Evolutionary conservation across 495 filamentous ascomycete genomes (phyloP).

Genomic region (Hypoxylon trugodes): DNA sequence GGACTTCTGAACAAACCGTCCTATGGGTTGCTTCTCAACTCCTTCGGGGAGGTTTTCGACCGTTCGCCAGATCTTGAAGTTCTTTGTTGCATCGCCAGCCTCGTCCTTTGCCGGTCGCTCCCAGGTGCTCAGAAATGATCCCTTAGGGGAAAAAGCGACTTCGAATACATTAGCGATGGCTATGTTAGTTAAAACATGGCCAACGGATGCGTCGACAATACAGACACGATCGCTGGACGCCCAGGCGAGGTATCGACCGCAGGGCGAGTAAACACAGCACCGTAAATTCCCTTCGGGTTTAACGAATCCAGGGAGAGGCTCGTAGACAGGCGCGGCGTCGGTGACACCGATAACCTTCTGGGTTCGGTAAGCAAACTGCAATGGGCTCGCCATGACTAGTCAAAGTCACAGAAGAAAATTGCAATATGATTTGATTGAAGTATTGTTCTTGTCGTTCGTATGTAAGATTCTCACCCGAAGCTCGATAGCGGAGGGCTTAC

Average conservation of each 20-base stretch:
- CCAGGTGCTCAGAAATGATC: conserved; percentile 95
- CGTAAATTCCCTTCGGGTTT: conserved; percentile 93
- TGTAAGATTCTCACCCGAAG: conserved; percentile 28
- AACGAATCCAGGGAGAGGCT: conserved; percentile 81
- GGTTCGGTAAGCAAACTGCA: conserved; percentile 95
- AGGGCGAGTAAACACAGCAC: conserved; percentile 93
- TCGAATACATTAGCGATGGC: conserved; percentile 86
- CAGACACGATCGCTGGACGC: conserved; percentile 87
- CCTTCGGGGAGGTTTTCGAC: conserved; percentile 63
- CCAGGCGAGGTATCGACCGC: conserved; percentile 95
- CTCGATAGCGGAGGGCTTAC: conserved; percentile 2
- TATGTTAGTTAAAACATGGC: conserved; percentile 77
- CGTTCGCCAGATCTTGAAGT: conserved; percentile 94
- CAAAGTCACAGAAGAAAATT: conserved; percentile 71
- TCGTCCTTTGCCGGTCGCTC: conserved; percentile 92
- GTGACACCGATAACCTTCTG: conserved; percentile 94
- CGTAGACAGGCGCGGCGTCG: conserved; percentile 88
- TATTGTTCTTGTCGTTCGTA: conserved; percentile 41
- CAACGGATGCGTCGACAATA: conserved; percentile 81
- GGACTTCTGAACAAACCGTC: conserved; percentile 91
- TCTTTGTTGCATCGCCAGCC: conserved; percentile 90
- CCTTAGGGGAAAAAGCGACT: conserved; percentile 89
- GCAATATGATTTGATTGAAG: conserved; percentile 25
- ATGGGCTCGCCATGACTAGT: conserved; percentile 88
- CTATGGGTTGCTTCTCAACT: conserved; percentile 75